phyloP scores from a whole-genome alignment of 345 rosid genomes.

The Streptanthus diversifolius region DNA sequence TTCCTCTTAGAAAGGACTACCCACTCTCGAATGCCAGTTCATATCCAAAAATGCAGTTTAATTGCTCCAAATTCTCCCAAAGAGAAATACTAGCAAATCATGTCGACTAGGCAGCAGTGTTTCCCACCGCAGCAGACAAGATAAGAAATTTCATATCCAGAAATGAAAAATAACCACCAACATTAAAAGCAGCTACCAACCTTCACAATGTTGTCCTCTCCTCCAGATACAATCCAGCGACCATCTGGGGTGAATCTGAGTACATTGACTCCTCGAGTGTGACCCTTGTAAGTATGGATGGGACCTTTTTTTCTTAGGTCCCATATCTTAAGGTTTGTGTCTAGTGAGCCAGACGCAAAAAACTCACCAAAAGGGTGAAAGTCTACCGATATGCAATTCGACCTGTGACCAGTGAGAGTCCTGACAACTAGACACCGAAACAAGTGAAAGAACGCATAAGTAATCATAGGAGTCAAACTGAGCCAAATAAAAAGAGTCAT shows the following conservation, averaged over 20 bases:
- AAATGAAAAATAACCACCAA: background rate
- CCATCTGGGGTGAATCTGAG: conserved; percentile 99
- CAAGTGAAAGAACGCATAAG: conserved; percentile 13
- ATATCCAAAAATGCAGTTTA: background rate
- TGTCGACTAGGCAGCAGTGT: background rate
- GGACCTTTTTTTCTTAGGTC: conserved; percentile 95
- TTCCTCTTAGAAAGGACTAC: background rate
- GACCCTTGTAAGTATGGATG: conserved; percentile 98
- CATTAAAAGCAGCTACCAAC: conserved; percentile 36
- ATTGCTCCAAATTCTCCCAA: background rate
- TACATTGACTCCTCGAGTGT: conserved; percentile 93
- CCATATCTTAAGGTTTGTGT: conserved; percentile 99
- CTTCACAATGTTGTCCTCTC: conserved; percentile 94
- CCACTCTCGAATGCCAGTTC: background rate
- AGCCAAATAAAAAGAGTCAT: background rate
- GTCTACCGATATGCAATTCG: conserved; percentile 93
- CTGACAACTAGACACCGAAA: conserved; percentile 66
- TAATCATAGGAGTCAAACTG: background rate
- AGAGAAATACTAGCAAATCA: background rate
- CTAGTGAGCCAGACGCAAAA: conserved; percentile 97
- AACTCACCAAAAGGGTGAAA: conserved; percentile 99
- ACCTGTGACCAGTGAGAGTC: conserved; percentile 91
- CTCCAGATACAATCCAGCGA: conserved; percentile 99
- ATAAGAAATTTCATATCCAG: background rate
- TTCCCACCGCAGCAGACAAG: conserved; percentile 2